phyloP scores from a whole-genome alignment of 108 stramenopile species.

The Nitzschia sp. region DNA sequence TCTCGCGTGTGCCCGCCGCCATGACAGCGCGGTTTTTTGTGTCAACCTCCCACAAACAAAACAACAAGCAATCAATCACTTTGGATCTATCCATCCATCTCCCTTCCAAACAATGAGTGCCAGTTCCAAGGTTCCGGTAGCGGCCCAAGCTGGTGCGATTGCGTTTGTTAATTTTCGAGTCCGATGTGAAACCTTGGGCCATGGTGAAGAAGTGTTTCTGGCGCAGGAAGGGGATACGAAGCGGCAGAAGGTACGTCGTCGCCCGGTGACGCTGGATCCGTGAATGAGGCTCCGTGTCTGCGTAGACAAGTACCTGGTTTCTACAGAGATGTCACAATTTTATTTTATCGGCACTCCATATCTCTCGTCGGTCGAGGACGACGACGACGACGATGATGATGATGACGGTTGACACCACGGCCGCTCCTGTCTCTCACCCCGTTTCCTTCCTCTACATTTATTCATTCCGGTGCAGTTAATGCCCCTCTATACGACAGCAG shows the following conservation, averaged over 20 bases:
- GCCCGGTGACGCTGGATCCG: background rate
- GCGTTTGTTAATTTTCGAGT: slow-evolving; percentile 81
- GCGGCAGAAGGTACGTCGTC: slow-evolving; percentile 45
- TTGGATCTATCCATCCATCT: background rate
- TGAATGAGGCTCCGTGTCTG: background rate
- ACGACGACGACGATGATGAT: too few species aligned
- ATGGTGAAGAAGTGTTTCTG: slow-evolving; percentile 80
- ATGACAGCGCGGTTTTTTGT: too few species aligned
- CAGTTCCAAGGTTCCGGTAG: background rate
- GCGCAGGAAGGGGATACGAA: slow-evolving; percentile 41
- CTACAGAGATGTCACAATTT: background rate
- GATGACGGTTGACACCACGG: background rate
- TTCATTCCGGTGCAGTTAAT: too few species aligned
- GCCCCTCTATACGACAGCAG: slow-evolving; percentile 73
- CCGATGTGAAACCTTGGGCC: slow-evolving; percentile 74
- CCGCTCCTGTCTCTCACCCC: background rate
- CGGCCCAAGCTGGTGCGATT: slow-evolving; percentile 23
- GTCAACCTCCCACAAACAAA: too few species aligned
- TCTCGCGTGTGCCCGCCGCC: too few species aligned
- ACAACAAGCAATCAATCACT: background rate
- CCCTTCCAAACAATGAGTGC: background rate
- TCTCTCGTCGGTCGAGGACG: background rate
- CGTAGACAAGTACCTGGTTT: background rate
- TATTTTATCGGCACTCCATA: background rate
- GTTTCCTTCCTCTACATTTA: background rate